These are phyloP conservation scores for Saturnispora halmiae DNA, from an alignment of 805 yeast species.

Conservation along the genomic window DNA sequence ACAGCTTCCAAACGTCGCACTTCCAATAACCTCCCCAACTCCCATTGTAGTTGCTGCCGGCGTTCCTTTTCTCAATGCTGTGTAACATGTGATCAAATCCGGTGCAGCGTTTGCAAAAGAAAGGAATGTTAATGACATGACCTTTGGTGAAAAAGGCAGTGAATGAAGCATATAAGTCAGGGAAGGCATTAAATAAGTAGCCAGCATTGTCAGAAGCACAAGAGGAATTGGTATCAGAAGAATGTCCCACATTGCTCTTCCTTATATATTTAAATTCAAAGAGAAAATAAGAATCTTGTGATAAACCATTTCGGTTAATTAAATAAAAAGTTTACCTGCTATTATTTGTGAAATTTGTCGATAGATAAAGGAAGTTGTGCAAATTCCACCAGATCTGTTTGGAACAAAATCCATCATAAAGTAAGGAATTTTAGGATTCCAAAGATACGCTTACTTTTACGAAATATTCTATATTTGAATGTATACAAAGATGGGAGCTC, in stretches of 20 bases:
- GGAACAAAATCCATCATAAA: no score
- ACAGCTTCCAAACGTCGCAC: slow-evolving; percentile 44
- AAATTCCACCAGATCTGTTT: no score
- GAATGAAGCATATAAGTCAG: slow-evolving; percentile 8
- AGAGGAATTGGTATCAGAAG: slow-evolving; percentile 5
- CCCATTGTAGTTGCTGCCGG: slow-evolving; percentile 41
- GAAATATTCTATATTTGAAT: background rate
- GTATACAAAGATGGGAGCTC: background rate
- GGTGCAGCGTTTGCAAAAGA: slow-evolving; percentile 94
- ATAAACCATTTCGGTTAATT: no score
- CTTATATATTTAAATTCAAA: no score
- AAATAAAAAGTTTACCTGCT: no score
- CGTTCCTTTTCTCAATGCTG: slow-evolving; percentile 59
- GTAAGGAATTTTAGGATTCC: background rate
- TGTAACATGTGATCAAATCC: slow-evolving; percentile 75
- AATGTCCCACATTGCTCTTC: background rate
- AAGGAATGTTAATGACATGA: slow-evolving; percentile 49
- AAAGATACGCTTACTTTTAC: background rate
- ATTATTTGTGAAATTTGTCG: no score
- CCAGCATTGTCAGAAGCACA: slow-evolving; percentile 5
- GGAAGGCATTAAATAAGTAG: slow-evolving; percentile 9
- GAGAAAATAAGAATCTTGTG: no score
- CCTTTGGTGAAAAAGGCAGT: slow-evolving; percentile 5
- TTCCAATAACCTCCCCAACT: slow-evolving; percentile 45
- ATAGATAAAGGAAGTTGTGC: no score